Percentiles rank a stretch among this genome's conserved stretches.
Evolutionary conservation across 163 green algal species (phyloP).

Genomic region (Scenedesmus sp.): DNA sequence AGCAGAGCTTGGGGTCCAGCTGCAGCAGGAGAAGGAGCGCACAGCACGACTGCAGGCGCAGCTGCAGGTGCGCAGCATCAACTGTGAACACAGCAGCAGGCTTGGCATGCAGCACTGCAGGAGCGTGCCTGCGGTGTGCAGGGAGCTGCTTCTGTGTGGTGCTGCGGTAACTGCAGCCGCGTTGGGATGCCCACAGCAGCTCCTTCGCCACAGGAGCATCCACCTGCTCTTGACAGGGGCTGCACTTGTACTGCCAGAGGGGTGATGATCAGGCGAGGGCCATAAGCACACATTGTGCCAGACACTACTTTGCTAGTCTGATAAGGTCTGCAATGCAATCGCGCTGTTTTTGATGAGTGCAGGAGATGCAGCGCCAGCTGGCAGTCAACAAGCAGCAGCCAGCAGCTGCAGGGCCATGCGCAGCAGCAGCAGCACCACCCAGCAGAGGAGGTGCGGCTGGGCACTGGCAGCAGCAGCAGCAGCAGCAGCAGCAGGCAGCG

Average conservation of each 20-base stretch:
- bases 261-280: no score
- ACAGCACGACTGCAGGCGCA: neutral
- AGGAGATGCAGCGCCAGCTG: constrained; percentile 19
- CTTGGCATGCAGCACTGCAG: neutral
- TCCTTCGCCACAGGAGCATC: no score
- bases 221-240: no score
- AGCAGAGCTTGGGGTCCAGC: constrained; percentile 35
- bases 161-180: no score
- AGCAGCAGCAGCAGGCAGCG: neutral
- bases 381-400: neutral
- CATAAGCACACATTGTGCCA: no score
- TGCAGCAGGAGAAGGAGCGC: constrained; percentile 31
- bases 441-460: neutral
- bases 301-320: neutral
- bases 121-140: neutral
- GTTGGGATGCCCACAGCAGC: no score
- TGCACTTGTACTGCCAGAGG: no score
- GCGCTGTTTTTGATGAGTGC: neutral
- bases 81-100: neutral
- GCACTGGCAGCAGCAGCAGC: neutral
- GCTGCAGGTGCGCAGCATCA: constrained; percentile 17
- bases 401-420: neutral
- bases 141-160: neutral
- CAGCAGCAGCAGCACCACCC: constrained; percentile 4
- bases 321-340: neutral